Percentiles rank a stretch among this genome's conserved stretches.
Conservation (phyloP, 2,329 filamentous ascomycete species). For the Phyllosticta citrichinensis region DNA sequence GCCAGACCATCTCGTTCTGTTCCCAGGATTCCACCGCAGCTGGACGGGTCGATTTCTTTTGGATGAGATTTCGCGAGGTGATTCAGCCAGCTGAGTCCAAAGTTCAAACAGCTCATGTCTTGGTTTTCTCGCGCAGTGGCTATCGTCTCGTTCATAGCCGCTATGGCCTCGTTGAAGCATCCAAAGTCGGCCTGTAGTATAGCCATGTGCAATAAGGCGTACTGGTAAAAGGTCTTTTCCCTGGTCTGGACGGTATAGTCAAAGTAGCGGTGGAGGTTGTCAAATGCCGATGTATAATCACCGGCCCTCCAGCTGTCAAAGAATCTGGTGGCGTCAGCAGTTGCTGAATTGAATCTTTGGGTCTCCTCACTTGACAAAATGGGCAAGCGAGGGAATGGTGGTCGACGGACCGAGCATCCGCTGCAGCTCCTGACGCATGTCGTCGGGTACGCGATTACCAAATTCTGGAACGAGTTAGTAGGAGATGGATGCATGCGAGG, state of each 20-base stretch:
- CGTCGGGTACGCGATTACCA: conserved; percentile 66
- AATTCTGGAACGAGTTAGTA: conserved; percentile 41
- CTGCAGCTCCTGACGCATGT: conserved; percentile 61
- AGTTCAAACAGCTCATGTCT: conserved; percentile 87
- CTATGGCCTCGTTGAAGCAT: conserved; percentile 79
- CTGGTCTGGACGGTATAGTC: conserved; percentile 87
- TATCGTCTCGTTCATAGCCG: conserved; percentile 89
- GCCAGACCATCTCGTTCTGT: conserved; percentile 71
- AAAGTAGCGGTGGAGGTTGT: conserved; percentile 87
- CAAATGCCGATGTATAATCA: conserved; percentile 82
- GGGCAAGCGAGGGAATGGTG: conserved; percentile 60
- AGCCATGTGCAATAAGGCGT: conserved; percentile 85
- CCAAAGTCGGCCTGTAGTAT: conserved; percentile 94
- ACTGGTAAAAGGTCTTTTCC: conserved; percentile 83
- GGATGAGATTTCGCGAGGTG: conserved; percentile 86
- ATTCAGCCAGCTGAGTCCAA: conserved; percentile 90
- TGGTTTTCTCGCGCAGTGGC: conserved; percentile 89
- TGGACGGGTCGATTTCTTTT: conserved; percentile 57
- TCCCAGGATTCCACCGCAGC: conserved; percentile 63
- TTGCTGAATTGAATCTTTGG: not conserved
- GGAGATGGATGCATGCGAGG: too few relatives aligned
- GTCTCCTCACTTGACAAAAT: conserved; percentile 56
- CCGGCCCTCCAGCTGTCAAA: conserved; percentile 87
- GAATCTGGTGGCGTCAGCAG: conserved; percentile 47
- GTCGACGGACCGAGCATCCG: conserved; percentile 57